Base-by-base conservation (phyloP, 1,139 yeast species). In the Blastobotrys buckinghamii region DNA sequence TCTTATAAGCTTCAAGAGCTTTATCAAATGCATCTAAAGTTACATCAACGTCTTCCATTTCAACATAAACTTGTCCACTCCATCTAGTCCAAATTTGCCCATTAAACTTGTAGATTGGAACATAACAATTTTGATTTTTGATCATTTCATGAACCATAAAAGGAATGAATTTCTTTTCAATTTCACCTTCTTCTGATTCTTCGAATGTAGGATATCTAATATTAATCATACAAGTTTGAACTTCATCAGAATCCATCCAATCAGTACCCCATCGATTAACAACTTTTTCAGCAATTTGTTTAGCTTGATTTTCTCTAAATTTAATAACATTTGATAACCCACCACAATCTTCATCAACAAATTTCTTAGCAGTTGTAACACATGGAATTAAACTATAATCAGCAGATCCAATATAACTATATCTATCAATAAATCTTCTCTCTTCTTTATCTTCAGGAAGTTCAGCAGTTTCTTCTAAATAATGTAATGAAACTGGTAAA, bases 1-100 rank as follows among this genome's bases (percentile, higher is more conserved):
- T 27, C 13, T 36, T 34, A 30, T 29, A 45, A 10, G 24, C 19
- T 8, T 52, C 49, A 9, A 63, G 48, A 1, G 54, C 53, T n/a
- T 57, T 57, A 24, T 55, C 55, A 10, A 71, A 48, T 6, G 56
- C 64, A 10, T 69, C 70, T 33, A 72, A 63, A 1, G 78, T 81
- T 48, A 63, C 61, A 37, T 68, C 71, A 59, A 72, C 82, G 57
- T 83, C 89, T 7, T 65, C 66, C 29, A 76, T 57, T 38, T 78
- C 82, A 53, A 79, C 75, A 60, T 80, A 82, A 9, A 79, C 64
- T 57, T 82, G 85, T 39, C 80, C 80, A 39, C 82, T 76, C 53
- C 80, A 75, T 51, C 90, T 73, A 17, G 74, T 69, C 58, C 71
- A 74, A 35, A 75, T 50, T 37, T 65, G 63, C 1, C 70, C 76